Evolutionary conservation across 805 yeast genomes (phyloP).

Genomic region (Hanseniaspora occidentalis): DNA sequence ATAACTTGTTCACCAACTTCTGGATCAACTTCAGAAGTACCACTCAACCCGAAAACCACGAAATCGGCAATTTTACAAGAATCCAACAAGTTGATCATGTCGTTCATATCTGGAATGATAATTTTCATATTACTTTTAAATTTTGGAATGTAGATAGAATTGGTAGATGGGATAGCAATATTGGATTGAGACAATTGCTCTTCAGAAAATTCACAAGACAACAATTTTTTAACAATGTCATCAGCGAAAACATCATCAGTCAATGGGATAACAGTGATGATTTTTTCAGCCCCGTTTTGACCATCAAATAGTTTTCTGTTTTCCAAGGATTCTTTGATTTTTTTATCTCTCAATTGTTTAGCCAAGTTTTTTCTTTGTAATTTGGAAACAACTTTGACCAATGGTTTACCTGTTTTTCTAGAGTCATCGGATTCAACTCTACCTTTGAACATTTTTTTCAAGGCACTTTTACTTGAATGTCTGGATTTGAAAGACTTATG

Average conservation of each 20-base stretch:
- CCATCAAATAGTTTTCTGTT: slow-evolving; percentile 71
- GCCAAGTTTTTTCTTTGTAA: slow-evolving; percentile 66
- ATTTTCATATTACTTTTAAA: slow-evolving; percentile 66
- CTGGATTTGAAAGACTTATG: slow-evolving; percentile 87
- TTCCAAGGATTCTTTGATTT: slow-evolving; percentile 46
- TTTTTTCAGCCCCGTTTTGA: slow-evolving; percentile 65
- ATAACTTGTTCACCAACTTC: slow-evolving; percentile 79
- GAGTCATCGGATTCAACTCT: slow-evolving; percentile 61
- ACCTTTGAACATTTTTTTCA: slow-evolving; percentile 74
- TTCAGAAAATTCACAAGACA: slow-evolving; percentile 28
- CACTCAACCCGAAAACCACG: slow-evolving; percentile 82
- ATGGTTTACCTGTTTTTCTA: slow-evolving; percentile 23
- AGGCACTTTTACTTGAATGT: slow-evolving; percentile 79
- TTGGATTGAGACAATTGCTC: slow-evolving; percentile 22
- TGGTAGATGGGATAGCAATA: slow-evolving; percentile 36
- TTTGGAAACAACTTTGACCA: slow-evolving; percentile 26
- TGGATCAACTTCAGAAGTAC: slow-evolving; percentile 67
- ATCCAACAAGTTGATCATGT: slow-evolving; percentile 63
- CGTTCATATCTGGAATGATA: slow-evolving; percentile 56
- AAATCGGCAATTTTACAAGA: slow-evolving; percentile 84
- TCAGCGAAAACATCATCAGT: slow-evolving; percentile 54
- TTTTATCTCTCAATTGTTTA: slow-evolving; percentile 63
- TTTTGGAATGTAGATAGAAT: slow-evolving; percentile 40
- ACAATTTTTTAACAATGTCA: slow-evolving; percentile 40
- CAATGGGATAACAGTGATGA: slow-evolving; percentile 69